A percentile compares a stretch with the other conserved stretches of the same genome.
Evolutionary conservation across 1,139 yeast species (phyloP).

Genomic region (Sugiyamaella xylanicola): DNA sequence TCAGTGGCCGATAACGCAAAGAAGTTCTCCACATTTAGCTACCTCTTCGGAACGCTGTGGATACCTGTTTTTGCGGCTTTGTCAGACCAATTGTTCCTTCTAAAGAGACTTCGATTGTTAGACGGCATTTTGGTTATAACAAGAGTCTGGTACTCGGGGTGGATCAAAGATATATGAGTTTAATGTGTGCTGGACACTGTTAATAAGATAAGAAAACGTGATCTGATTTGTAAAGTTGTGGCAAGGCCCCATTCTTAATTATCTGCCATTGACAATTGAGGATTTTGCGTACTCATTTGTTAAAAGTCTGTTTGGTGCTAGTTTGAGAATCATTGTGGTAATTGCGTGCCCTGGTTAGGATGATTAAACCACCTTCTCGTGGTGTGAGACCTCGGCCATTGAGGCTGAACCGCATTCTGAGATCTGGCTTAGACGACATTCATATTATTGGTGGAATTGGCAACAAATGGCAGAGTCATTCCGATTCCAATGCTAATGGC

Average conservation of each 20-base stretch:
- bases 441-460: neutral
- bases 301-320: too few relatives aligned
- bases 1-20: neutral
- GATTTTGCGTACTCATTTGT: too few relatives aligned
- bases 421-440: neutral
- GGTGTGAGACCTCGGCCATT: conserved; percentile 3
- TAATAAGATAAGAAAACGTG: too few relatives aligned
- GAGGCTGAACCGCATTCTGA: neutral
- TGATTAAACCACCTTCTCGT: conserved; percentile 4
- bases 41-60: too few relatives aligned
- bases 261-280: too few relatives aligned
- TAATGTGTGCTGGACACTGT: too few relatives aligned
- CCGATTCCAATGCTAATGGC: neutral
- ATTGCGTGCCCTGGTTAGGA: too few relatives aligned
- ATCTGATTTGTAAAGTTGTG: neutral
- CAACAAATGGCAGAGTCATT: neutral
- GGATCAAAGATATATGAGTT: too few relatives aligned
- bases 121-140: too few relatives aligned
- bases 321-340: neutral
- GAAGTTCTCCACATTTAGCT: neutral
- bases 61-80: neutral
- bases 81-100: neutral
- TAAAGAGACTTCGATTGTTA: too few relatives aligned
- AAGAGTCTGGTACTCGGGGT: too few relatives aligned
- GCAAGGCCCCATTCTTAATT: too few relatives aligned